Conservation (phyloP, 768 basidiomycete genomes). For the Leccinum broughii region DNA sequence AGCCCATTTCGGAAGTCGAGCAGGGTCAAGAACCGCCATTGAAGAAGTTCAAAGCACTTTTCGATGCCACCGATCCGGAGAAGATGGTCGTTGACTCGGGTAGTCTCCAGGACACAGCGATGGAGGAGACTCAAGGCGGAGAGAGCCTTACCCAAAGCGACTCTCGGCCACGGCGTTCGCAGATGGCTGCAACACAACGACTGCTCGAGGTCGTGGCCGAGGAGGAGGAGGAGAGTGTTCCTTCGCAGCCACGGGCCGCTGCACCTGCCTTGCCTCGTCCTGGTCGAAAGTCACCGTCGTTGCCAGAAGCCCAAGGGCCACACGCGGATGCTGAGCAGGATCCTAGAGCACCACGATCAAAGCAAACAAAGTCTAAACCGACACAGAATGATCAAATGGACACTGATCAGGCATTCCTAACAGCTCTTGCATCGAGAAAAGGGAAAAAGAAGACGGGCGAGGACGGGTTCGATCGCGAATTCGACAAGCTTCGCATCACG, state of each 20-base stretch:
- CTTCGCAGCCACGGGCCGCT: conserved; percentile 1
- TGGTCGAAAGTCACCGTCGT: no score
- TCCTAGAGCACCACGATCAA: no score
- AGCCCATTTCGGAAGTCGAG: conserved; percentile 16
- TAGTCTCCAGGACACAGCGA: conserved; percentile 8
- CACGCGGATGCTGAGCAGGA: no score
- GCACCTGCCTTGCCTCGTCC: not conserved
- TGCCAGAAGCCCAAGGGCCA: no score
- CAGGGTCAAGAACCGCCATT: conserved; percentile 49
- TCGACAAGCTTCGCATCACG: conserved; percentile 72
- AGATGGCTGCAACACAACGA: conserved; percentile 6
- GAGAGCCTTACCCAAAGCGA: conserved; percentile 33
- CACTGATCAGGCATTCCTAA: conserved; percentile 66
- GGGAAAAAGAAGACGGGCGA: conserved; percentile 61
- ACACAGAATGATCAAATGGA: conserved; percentile 36
- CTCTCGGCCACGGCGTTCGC: conserved; percentile 12
- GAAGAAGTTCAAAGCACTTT: conserved; percentile 72
- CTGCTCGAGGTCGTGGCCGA: conserved; percentile 45
- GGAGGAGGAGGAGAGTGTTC: conserved; percentile 53
- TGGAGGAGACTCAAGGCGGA: conserved; percentile 14
- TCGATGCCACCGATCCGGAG: conserved; percentile 63
- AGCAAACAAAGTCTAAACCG: no score
- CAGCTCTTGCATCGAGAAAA: conserved; percentile 73
- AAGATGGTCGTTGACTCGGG: conserved; percentile 32
- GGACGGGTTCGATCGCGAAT: conserved; percentile 75